A percentile compares a stretch with the other conserved stretches of the same genome.
These are phyloP conservation scores for Teunomyces lycoperdinae DNA, from an alignment of 805 yeast genomes.

Conservation along the genomic window DNA sequence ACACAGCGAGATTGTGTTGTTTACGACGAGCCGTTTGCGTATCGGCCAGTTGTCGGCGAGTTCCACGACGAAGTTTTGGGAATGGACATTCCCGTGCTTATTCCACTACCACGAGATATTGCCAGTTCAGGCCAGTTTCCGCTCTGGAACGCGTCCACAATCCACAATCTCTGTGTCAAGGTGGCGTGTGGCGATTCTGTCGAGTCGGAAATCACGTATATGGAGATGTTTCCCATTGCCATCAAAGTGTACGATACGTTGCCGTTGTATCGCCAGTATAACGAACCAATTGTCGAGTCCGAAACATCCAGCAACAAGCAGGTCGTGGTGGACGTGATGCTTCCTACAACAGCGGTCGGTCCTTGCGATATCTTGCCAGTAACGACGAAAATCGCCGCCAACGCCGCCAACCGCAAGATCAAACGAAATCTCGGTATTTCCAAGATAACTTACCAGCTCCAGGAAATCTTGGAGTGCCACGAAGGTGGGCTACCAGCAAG, in stretches of 20 bases:
- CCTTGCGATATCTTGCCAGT: slow-evolving; percentile 50
- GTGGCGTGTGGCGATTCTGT: slow-evolving; percentile 30
- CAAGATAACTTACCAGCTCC: slow-evolving; percentile 45
- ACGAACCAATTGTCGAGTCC: slow-evolving; percentile 47
- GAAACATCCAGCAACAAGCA: slow-evolving; percentile 48
- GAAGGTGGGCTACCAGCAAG: slow-evolving; percentile 50
- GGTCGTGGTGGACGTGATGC: slow-evolving; percentile 42
- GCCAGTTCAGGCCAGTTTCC: slow-evolving; percentile 50
- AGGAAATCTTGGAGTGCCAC: slow-evolving; percentile 53
- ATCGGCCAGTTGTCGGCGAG: slow-evolving; percentile 38
- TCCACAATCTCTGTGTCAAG: slow-evolving; percentile 43
- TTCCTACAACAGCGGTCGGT: slow-evolving; percentile 57
- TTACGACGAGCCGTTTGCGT: slow-evolving; percentile 34
- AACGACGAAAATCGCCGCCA: slow-evolving; percentile 40
- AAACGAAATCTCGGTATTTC: slow-evolving; percentile 39
- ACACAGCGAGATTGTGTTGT: slow-evolving; percentile 31
- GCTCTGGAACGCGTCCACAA: slow-evolving; percentile 47
- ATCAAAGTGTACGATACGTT: slow-evolving; percentile 56
- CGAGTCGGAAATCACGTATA: slow-evolving; percentile 28
- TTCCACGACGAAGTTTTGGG: slow-evolving; percentile 45
- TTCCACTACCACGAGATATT: slow-evolving; percentile 54
- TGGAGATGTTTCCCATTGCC: slow-evolving; percentile 46
- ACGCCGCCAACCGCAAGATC: slow-evolving; percentile 27
- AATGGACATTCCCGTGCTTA: slow-evolving; percentile 56
- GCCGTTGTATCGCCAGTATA: slow-evolving; percentile 54